These are phyloP conservation scores for Penicillium hordei DNA, from an alignment of 2,329 filamentous ascomycete genomes.

Conservation along the genomic window DNA sequence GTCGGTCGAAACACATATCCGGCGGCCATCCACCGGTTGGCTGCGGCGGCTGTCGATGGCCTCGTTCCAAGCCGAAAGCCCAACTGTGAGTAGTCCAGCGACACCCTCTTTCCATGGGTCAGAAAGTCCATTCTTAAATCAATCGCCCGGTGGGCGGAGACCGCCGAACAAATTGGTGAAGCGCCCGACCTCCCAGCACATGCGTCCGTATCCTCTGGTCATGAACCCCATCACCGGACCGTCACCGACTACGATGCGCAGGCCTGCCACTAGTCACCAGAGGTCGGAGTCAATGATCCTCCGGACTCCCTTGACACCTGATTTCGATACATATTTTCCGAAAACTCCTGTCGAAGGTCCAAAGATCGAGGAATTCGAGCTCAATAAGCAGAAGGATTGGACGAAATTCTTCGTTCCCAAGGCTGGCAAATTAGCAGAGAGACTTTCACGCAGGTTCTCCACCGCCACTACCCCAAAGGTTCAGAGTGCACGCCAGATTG, in stretches of 20 bases:
- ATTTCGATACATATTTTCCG: constrained; percentile 29
- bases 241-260: constrained; percentile 50
- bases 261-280: constrained; percentile 65
- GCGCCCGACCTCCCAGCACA: constrained; percentile 56
- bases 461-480: constrained; percentile 38
- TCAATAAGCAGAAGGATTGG: constrained; percentile 31
- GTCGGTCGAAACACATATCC: constrained; percentile 21
- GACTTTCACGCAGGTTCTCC: constrained; percentile 43
- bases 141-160: constrained; percentile 32
- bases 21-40: constrained; percentile 53
- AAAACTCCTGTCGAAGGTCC: constrained; percentile 9
- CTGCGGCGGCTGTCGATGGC: constrained; percentile 56
- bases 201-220: constrained; percentile 32
- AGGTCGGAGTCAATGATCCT: constrained; percentile 55
- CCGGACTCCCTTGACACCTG: constrained; percentile 37
- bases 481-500: constrained; percentile 44
- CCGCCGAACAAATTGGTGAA: constrained; percentile 62
- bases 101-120: constrained; percentile 57
- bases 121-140: constrained; percentile 50
- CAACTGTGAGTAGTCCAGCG: constrained; percentile 49
- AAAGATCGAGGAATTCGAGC: constrained; percentile 12
- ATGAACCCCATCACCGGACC: constrained; percentile 29
- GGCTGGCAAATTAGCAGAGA: constrained; percentile 28
- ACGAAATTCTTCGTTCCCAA: constrained; percentile 41
- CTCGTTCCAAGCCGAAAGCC: constrained; percentile 50